Evolutionary conservation across 257 asterid genomes (phyloP).

Genomic region (Cynanchum wilfordii): DNA sequence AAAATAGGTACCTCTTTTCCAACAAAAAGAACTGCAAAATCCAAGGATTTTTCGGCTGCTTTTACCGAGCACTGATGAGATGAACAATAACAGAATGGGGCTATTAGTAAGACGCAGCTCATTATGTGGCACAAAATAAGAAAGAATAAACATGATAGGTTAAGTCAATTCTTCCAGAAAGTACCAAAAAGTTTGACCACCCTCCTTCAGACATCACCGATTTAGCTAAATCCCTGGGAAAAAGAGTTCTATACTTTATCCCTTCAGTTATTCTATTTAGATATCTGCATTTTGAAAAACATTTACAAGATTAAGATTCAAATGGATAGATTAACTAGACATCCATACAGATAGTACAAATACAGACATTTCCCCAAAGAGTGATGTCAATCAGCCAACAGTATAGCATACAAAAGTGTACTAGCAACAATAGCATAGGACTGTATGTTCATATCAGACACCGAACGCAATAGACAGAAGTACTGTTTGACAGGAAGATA

Average conservation of each 20-base stretch:
- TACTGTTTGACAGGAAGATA: background rate
- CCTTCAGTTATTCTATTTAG: constrained; percentile 45
- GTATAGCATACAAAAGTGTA: background rate
- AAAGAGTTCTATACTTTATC: constrained; percentile 67
- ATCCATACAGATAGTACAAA: background rate
- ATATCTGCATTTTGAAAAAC: constrained; percentile 24
- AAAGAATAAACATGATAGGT: background rate
- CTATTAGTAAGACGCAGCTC: background rate
- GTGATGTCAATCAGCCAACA: background rate
- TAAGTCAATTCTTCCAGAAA: background rate
- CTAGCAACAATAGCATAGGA: background rate
- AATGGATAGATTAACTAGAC: background rate
- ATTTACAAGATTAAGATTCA: constrained; percentile 14
- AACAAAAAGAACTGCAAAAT: constrained; percentile 71
- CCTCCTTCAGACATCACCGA: constrained; percentile 82
- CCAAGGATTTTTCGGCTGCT: constrained; percentile 48
- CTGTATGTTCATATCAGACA: background rate
- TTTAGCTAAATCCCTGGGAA: constrained; percentile 67
- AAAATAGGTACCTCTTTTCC: constrained; percentile 66
- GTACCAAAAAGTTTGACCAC: constrained; percentile 79
- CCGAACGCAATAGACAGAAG: background rate
- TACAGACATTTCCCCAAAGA: background rate
- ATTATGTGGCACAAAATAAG: background rate
- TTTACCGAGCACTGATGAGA: constrained; percentile 60
- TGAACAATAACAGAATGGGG: constrained; percentile 12